Evolutionary conservation across 352 stramenopile genomes (phyloP).

Genomic region (Globisporangium echinulatum): DNA sequence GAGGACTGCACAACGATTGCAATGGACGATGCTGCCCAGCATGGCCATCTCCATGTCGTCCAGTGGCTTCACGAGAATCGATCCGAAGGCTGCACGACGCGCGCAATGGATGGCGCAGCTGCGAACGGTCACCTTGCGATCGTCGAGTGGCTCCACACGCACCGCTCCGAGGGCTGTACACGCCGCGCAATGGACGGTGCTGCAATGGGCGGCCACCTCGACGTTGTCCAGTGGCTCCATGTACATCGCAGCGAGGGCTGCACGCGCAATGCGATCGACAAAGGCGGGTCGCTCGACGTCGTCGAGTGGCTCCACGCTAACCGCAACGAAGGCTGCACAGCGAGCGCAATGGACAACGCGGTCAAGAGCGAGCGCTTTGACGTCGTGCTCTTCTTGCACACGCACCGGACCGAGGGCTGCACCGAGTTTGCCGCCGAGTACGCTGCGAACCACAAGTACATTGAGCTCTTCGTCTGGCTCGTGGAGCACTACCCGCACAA

Average conservation of each 20-base stretch:
- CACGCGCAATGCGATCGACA: slow-evolving; percentile 11
- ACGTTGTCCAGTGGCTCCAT: slow-evolving; percentile 30
- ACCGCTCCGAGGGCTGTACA: slow-evolving; percentile 5
- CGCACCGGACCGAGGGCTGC: slow-evolving; percentile 5
- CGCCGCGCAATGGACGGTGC: slow-evolving; percentile 11
- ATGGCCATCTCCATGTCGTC: slow-evolving; percentile 9
- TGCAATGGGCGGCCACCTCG: slow-evolving; percentile 16
- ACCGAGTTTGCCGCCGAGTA: slow-evolving; percentile 11
- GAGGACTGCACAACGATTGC: slow-evolving; percentile 15
- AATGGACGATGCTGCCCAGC: slow-evolving; percentile 12
- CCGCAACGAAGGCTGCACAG: slow-evolving; percentile 13
- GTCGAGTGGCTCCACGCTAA: slow-evolving; percentile 15
- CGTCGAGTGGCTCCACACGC: slow-evolving; percentile 8
- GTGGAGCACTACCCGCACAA: slow-evolving; percentile 5
- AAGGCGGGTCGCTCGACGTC: slow-evolving; percentile 8
- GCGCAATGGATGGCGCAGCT: slow-evolving; percentile 13
- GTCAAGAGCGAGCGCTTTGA: slow-evolving; percentile 7
- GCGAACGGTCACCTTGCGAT: slow-evolving; percentile 3
- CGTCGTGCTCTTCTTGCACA: slow-evolving; percentile 8
- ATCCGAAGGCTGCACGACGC: slow-evolving; percentile 10
- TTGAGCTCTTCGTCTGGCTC: slow-evolving; percentile 12
- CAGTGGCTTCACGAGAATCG: slow-evolving; percentile 12
- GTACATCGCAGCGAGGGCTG: slow-evolving; percentile 20
- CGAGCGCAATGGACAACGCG: slow-evolving; percentile 8
- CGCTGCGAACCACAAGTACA: slow-evolving; percentile 9